Percentiles rank a stretch among this genome's conserved stretches.
These are phyloP conservation scores for Daldinia childiae DNA, from an alignment of 495 filamentous ascomycete species.

Conservation along the genomic window DNA sequence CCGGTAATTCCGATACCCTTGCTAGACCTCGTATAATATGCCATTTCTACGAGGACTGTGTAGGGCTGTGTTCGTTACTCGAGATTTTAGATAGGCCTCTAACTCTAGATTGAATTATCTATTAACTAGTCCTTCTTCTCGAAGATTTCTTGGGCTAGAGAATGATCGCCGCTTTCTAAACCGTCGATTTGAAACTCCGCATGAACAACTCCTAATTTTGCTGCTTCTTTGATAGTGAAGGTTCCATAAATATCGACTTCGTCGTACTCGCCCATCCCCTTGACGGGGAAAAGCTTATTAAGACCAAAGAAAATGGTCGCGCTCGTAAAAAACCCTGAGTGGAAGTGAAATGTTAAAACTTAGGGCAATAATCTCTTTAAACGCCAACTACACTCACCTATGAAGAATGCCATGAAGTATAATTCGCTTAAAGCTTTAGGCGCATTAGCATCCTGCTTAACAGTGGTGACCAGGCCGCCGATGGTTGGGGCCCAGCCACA, in stretches of 20 bases:
- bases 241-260: constrained; percentile 48
- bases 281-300: constrained; percentile 47
- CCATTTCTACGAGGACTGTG: too few relatives aligned
- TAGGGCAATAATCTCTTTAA: neutral
- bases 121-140: constrained; percentile 40
- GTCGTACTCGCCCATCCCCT: constrained; percentile 44
- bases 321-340: constrained; percentile 50
- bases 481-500: constrained; percentile 50
- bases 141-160: constrained; percentile 27
- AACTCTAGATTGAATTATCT: neutral
- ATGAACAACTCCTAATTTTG: constrained; percentile 41
- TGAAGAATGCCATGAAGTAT: constrained; percentile 52
- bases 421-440: constrained; percentile 43
- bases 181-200: constrained; percentile 32
- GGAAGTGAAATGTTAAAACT: constrained; percentile 2
- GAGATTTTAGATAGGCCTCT: too few relatives aligned
- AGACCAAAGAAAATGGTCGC: constrained; percentile 43
- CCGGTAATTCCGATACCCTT: too few relatives aligned
- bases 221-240: constrained; percentile 48
- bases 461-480: constrained; percentile 47
- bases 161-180: constrained; percentile 26
- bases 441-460: constrained; percentile 37
- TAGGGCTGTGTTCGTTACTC: too few relatives aligned
- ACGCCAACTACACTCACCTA: constrained; percentile 36
- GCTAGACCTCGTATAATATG: too few relatives aligned